phyloP scores from a whole-genome alignment of 2,329 filamentous ascomycete genomes.

The Microsporum audouinii region DNA sequence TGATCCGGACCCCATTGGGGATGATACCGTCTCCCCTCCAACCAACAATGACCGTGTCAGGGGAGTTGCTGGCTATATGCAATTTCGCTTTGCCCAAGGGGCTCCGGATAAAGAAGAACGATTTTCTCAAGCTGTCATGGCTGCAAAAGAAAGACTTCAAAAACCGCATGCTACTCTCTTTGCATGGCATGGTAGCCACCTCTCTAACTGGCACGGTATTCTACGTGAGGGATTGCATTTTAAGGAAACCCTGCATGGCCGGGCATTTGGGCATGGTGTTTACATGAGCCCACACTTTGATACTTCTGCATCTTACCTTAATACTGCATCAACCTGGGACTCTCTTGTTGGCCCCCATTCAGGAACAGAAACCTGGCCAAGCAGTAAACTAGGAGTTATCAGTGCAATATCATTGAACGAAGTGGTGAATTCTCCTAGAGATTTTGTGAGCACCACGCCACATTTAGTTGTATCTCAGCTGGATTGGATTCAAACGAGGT shows the following conservation, averaged over 20 bases:
- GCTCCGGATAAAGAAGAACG: constrained; percentile 73
- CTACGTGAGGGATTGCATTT: constrained; percentile 72
- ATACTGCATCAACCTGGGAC: not conserved
- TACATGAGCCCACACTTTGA: constrained; percentile 59
- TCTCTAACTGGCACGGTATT: constrained; percentile 83
- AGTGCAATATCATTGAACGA: constrained; percentile 67
- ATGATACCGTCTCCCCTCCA: constrained; percentile 9
- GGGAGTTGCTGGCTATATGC: constrained; percentile 57
- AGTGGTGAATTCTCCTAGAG: constrained; percentile 59
- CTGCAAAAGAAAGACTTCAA: constrained; percentile 9
- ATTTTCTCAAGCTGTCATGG: constrained; percentile 54
- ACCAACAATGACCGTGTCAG: constrained; percentile 42
- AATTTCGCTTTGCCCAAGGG: constrained; percentile 81
- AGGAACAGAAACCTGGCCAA: constrained; percentile 45
- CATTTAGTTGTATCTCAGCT: constrained; percentile 62
- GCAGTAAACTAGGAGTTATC: constrained; percentile 51
- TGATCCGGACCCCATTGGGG: constrained; percentile 28
- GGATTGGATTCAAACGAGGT: constrained; percentile 85
- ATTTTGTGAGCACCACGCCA: constrained; percentile 47
- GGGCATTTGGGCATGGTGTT: constrained; percentile 65
- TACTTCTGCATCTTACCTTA: constrained; percentile 46
- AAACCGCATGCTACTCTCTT: constrained; percentile 57
- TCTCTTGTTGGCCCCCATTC: no score
- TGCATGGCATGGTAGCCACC: constrained; percentile 70
- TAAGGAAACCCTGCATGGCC: constrained; percentile 49